Base-by-base conservation (phyloP, 148 eudicot genomes). In the Pharnaceum exiguum region DNA sequence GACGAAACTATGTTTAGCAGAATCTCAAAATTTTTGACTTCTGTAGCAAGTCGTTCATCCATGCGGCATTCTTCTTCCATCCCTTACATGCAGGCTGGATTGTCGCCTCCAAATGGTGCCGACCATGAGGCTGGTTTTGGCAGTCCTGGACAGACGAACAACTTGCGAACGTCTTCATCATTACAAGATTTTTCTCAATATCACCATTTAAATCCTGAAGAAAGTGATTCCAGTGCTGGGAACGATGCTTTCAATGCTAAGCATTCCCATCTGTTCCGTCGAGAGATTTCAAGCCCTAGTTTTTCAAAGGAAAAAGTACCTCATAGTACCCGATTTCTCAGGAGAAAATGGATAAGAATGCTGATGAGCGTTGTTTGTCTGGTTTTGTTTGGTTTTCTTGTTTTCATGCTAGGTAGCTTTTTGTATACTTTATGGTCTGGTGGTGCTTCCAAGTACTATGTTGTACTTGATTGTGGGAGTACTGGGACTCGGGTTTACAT, bases 391-490 rank as follows among this genome's bases (percentile, higher is more conserved):
- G 71, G 87, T 63, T 69, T 70, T 45, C 73, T 94, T 69, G 29
- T 61, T 26, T 74, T 46, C 63, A 43, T 71, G 43, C 62, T 77
- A 7, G 49, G 75, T 47, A 81, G 67, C 27, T 73, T 69, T 61
- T 55, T 76, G 15, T 78, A 76, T 71, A 63, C 73, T 60, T 69
- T 75, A 43, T 89, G 91, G 96, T 75, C 77, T 54, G 77, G 63
- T 53, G 91, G 87, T 49, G 63, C 79, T 42, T 67, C 91, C 25
- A 83, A 77, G 70, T 94, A 47, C 67, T 89, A 89, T 70, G 91
- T 94, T 37, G 89, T 94, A 26, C 89, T 94, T 54, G 99, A 94
- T 74, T 83, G 87, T 62, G 99, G 99, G 52, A 94, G 99, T 73
- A 94, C 99, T 7, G 99, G 99, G 18, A 86, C 99, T 24, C 85